A percentile compares a stretch with the other conserved stretches of the same genome.
phyloP scores from a whole-genome alignment of 192 early-diverging fungal species.

The Linnemannia elongata region DNA sequence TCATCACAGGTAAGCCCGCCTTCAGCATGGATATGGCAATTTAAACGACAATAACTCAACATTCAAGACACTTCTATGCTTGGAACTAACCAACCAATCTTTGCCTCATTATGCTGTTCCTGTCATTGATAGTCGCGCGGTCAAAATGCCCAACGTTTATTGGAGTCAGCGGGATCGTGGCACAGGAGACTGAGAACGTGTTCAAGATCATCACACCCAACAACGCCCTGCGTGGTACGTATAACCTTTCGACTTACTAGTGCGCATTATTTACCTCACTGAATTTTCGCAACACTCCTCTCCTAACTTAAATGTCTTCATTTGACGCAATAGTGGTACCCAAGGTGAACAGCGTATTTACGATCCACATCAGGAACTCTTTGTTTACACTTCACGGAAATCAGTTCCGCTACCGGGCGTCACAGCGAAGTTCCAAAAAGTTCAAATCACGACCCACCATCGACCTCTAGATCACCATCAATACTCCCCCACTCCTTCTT shows the following conservation, averaged over 20 bases:
- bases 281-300: not conserved
- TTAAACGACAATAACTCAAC: too few species aligned
- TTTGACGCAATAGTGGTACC: slow-evolving; percentile 68
- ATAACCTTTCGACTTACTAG: not conserved
- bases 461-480: slow-evolving; percentile 57
- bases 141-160: slow-evolving; percentile 86
- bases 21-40: not conserved
- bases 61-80: too few species aligned
- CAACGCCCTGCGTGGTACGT: slow-evolving; percentile 72
- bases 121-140: slow-evolving; percentile 64
- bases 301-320: not conserved
- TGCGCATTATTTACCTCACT: not conserved
- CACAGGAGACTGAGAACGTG: slow-evolving; percentile 91
- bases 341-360: slow-evolving; percentile 76
- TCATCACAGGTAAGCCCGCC: slow-evolving; percentile 71
- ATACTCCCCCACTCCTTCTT: too few species aligned
- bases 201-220: slow-evolving; percentile 82
- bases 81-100: not conserved
- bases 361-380: slow-evolving; percentile 57
- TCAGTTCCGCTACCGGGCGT: slow-evolving; percentile 80
- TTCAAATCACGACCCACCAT: slow-evolving; percentile 77
- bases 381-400: slow-evolving; percentile 81
- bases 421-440: slow-evolving; percentile 81
- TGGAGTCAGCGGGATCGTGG: slow-evolving; percentile 82
- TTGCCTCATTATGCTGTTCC: not conserved